Percentiles rank a stretch among this genome's conserved stretches.
Conservation (phyloP, 345 rosid species). For the Eucalyptus marginata region DNA sequence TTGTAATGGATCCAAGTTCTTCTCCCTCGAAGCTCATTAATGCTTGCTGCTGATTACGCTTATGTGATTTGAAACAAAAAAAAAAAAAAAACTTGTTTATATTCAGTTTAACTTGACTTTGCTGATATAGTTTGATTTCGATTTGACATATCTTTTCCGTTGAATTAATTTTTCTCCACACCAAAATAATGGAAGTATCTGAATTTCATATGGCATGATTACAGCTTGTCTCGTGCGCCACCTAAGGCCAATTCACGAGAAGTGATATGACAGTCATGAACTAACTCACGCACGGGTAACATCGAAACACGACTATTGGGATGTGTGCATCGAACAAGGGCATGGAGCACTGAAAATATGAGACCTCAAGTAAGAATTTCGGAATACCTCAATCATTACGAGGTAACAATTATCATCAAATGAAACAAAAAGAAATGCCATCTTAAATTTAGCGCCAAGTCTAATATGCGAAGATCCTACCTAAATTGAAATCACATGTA, state of each 20-base stretch:
- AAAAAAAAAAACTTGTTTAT: no score
- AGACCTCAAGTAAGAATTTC: background rate
- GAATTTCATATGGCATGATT: background rate
- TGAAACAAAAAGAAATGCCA: background rate
- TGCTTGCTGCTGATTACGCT: background rate
- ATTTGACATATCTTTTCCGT: background rate
- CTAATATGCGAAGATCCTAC: background rate
- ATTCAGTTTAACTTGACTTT: background rate
- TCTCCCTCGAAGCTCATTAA: background rate
- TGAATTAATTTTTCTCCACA: background rate
- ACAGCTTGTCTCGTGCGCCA: background rate
- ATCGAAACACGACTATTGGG: no score
- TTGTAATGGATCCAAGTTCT: background rate
- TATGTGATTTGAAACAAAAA: background rate
- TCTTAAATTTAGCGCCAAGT: background rate
- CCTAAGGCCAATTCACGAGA: background rate
- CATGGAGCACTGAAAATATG: background rate
- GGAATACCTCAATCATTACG: background rate
- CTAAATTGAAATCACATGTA: background rate
- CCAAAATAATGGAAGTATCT: background rate
- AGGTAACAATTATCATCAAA: background rate
- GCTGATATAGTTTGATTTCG: accelerated
- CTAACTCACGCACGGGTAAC: background rate
- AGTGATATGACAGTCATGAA: background rate
- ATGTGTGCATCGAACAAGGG: background rate